Evolutionary conservation across 208 protist species (phyloP).

Genomic region (Acanthamoeba healyi): DNA sequence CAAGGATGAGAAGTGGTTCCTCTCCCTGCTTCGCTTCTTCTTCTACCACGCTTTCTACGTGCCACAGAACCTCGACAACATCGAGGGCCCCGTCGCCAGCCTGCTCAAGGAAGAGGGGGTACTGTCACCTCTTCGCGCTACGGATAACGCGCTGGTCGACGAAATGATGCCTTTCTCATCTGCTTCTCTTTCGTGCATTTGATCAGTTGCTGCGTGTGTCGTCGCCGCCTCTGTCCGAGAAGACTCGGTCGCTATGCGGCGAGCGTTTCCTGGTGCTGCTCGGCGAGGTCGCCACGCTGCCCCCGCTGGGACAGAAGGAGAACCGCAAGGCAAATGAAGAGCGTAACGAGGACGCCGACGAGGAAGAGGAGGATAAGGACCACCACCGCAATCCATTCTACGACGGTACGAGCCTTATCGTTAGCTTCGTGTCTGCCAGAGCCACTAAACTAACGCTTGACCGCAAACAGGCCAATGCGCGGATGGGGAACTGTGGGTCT

Average conservation of each 20-base stretch:
- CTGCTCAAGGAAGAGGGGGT: slow-evolving; percentile 26
- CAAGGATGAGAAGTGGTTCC: slow-evolving; percentile 75
- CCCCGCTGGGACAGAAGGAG: not conserved
- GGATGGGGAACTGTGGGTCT: slow-evolving; percentile 73
- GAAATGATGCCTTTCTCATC: too few species aligned
- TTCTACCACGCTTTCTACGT: slow-evolving; percentile 74
- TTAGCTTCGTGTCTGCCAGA: too few species aligned
- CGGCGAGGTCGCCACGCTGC: slow-evolving; percentile 55
- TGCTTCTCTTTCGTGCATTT: too few species aligned
- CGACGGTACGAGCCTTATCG: not conserved
- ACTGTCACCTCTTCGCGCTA: not conserved
- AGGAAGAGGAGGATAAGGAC: not conserved
- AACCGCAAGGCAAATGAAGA: not conserved
- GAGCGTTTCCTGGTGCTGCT: slow-evolving; percentile 49
- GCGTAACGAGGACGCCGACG: not conserved
- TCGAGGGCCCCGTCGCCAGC: not conserved
- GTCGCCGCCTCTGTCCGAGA: slow-evolving; percentile 49
- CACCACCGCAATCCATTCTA: slow-evolving; percentile 50
- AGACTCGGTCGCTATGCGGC: slow-evolving; percentile 24
- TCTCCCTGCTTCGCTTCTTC: slow-evolving; percentile 72
- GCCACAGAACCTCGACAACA: slow-evolving; percentile 13
- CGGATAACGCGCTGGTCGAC: too few species aligned
- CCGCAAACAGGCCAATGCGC: slow-evolving; percentile 14
- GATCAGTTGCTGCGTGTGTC: slow-evolving; percentile 26
- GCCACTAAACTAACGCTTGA: too few species aligned